Evolutionary conservation across 2,329 filamentous ascomycete species (phyloP), one percentile per base, ranked within the genome.

Genomic region (Talaromyces sp.): DNA sequence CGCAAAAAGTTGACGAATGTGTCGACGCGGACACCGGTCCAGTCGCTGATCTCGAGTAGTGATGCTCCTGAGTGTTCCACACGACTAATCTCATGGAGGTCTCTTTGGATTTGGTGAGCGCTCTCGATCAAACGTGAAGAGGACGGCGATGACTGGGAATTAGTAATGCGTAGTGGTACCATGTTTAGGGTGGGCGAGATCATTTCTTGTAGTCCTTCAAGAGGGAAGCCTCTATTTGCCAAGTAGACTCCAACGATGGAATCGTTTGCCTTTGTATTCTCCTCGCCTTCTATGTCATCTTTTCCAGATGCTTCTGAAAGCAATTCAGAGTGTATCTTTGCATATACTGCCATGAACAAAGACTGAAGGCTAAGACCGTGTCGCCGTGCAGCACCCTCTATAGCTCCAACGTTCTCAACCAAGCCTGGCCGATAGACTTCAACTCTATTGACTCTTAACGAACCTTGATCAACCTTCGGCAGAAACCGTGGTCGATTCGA

Each of bases 1-100:
- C 82, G 87, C 19, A 96, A 76, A 68, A 96, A 95, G 74, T 97
- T 97, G 70, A 97, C 87, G 77, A 91, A 94, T 0, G 85, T 87
- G 69, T 90, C 85, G 1, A 96, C 76, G 62, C 76, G 81, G 1
- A 92, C 77, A 0, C 89, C 90, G 0, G 91, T 94, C 92, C 92
- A 97, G 16, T 82, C 76, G 22, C 82, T 77, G 43, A 97, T 88
- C 74, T 96, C 88, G 78, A 85, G 86, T 1, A 97, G 78, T 1
- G 87, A 87, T 0, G 87, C 87, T 1, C 79, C 79, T 0, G 85
- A 83, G 71, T 87, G 87, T 56, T 81, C 83, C 1, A 77, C 76
- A 31, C 69, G 82, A 22, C 82, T 84, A 41, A 97, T 88, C 3
- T 79, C 74, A 41, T 84, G 80, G 0, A 97, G 76, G 70, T 96